Evolutionary conservation across 1,139 yeast species (phyloP), one percentile per base, ranked within the genome.

Genomic region (Scheffersomyces illinoinensis): DNA sequence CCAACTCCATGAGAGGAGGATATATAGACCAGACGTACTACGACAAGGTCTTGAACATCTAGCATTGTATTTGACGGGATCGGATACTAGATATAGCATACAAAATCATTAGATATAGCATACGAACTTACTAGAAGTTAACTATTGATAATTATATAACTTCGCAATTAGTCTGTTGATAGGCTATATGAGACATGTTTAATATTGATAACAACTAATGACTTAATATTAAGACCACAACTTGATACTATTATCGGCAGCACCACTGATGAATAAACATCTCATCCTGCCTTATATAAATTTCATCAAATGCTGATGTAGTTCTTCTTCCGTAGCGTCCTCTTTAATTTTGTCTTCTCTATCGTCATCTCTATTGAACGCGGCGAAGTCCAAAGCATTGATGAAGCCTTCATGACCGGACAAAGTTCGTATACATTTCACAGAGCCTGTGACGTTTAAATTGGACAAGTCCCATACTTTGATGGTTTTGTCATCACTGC

Each of bases 401-500:
- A 92, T 83, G 69, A 92, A 91, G 51, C 91, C 93, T 53, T 86
- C 88, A 70, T 91, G 96, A 0, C 89, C 93, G 46, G 72, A 74
- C 18, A 91, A 75, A 0, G 85, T 83, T 56, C 82, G 75, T 10
- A 86, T 76, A 59, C 79, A 77, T 26, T 72, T 64, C 50, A 90
- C 86, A 54, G 77, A 76, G 1, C 82, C 77, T 8, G 69, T 70
- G 2, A 68, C 66, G 47, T 83, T 84, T 52, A 84, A 82, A 19
- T 82, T 74, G 3, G 69, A 72, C 59, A 93, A 74, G 71, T 93
- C 96, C 98, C 98, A 93, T 39, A 91, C 76, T 61, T 87, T 83
- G 49, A 93, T 83, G 1, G 87, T 78, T 64, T 88, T 87, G 71
- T 93, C 98, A 72, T 93, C 97, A 26, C 95, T 83, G 18, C 90